A percentile compares a stretch with the other conserved stretches of the same genome.
Evolutionary conservation across 2,329 filamentous ascomycete genomes (phyloP).

Genomic region (Eutypella sp.): DNA sequence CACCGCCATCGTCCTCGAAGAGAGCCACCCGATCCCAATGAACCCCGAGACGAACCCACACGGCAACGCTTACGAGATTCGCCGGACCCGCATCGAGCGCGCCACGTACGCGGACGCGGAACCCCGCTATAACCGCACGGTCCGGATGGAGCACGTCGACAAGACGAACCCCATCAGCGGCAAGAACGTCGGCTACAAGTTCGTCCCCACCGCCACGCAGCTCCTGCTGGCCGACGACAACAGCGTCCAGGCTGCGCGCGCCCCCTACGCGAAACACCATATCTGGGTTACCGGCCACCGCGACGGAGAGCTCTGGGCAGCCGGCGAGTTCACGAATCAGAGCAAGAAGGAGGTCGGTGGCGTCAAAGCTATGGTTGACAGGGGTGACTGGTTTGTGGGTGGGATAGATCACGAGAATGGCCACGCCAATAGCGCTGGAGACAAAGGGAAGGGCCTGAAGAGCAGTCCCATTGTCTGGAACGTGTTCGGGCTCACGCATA

Average conservation of each 20-base stretch:
- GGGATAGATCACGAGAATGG: conserved; percentile 8
- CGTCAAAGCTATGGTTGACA: conserved; percentile 40
- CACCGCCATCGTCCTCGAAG: conserved; percentile 26
- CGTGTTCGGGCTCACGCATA: conserved; percentile 45
- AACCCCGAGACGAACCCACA: conserved; percentile 53
- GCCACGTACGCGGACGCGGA: conserved; percentile 48
- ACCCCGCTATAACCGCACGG: conserved; percentile 44
- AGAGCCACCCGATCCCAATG: conserved; percentile 26
- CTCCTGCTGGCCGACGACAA: conserved; percentile 41
- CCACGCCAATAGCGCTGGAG: conserved; percentile 3
- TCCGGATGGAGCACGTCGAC: conserved; percentile 43
- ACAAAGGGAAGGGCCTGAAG: conserved; percentile 29
- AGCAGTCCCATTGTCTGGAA: conserved; percentile 49
- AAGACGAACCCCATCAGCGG: conserved; percentile 43
- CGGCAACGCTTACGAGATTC: conserved; percentile 56
- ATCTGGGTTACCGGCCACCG: conserved; percentile 45
- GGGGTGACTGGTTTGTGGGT: conserved; percentile 41
- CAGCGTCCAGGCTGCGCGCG: conserved; percentile 38
- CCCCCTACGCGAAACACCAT: conserved; percentile 41
- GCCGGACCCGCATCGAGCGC: conserved; percentile 40
- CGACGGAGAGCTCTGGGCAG: conserved; percentile 46
- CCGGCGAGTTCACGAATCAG: conserved; percentile 48
- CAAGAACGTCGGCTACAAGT: conserved; percentile 46
- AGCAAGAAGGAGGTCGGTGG: conserved; percentile 38
- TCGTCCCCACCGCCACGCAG: conserved; percentile 40